Evolutionary conservation across 225 moss, liverwort and hornwort genomes (phyloP).

Genomic region (Lunularia cruciata): DNA sequence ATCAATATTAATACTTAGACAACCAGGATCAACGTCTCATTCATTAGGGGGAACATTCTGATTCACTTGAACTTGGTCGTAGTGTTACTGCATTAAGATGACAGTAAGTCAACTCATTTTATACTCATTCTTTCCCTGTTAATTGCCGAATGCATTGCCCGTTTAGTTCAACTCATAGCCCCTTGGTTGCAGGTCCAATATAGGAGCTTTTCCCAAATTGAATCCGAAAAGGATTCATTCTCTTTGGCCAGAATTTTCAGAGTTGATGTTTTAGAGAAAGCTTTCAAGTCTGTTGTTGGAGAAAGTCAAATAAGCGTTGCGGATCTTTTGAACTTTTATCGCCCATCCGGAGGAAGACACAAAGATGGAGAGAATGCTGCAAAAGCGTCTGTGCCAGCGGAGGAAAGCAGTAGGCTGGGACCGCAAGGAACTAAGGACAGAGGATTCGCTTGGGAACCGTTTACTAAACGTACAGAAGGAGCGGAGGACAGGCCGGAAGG

Average conservation of each 20-base stretch:
- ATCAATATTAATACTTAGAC: no score
- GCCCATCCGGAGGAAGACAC: not conserved
- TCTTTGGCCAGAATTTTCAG: conserved; percentile 47
- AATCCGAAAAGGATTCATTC: conserved; percentile 57
- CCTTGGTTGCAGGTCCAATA: conserved; percentile 59
- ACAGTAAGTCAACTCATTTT: no score
- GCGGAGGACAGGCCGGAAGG: not conserved
- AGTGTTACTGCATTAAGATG: no score
- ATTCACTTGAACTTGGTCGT: no score
- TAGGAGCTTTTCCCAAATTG: conserved; percentile 55
- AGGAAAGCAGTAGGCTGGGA: not conserved
- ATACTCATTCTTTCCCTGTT: no score
- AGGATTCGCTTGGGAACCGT: conserved; percentile 11
- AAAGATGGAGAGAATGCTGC: not conserved
- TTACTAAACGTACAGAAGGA: not conserved
- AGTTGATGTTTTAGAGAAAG: conserved; percentile 46
- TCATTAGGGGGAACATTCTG: no score
- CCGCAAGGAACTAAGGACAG: not conserved
- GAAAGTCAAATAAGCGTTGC: conserved; percentile 53
- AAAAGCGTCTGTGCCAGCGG: not conserved
- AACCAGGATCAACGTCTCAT: no score
- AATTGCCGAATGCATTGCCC: no score
- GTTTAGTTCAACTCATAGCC: no score
- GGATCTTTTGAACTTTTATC: conserved; percentile 33
- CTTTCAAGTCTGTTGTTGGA: conserved; percentile 59